Conservation (phyloP, 768 basidiomycete genomes). For the Gyrodon lividus region DNA sequence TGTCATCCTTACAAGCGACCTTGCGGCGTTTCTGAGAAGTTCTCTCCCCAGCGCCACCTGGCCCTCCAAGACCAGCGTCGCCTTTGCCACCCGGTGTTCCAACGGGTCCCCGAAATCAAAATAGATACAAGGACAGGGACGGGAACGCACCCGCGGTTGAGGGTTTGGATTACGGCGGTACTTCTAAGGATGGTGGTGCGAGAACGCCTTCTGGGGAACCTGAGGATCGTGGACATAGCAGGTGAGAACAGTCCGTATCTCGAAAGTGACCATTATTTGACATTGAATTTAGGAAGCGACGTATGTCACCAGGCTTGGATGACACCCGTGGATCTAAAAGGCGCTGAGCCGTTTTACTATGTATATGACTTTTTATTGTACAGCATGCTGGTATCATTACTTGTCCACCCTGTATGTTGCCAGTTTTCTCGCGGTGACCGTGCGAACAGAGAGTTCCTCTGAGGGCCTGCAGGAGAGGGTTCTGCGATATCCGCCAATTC, state of each 20-base stretch:
- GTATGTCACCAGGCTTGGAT: slow-evolving; percentile 70
- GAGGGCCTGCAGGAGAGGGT: no score
- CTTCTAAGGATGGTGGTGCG: slow-evolving; percentile 40
- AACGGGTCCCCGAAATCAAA: slow-evolving; percentile 84
- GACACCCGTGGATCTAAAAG: slow-evolving; percentile 69
- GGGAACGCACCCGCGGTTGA: slow-evolving; percentile 83
- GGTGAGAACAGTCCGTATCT: slow-evolving; percentile 39
- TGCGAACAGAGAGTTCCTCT: neutral
- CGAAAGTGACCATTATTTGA: slow-evolving; percentile 1
- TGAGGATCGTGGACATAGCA: slow-evolving; percentile 62
- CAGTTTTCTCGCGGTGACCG: neutral
- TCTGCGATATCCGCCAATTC: no score
- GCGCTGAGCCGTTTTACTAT: slow-evolving; percentile 46
- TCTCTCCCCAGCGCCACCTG: slow-evolving; percentile 37
- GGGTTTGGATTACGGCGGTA: slow-evolving; percentile 84
- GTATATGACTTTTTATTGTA: slow-evolving; percentile 31
- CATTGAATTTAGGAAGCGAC: slow-evolving; percentile 54
- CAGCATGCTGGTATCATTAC: slow-evolving; percentile 17
- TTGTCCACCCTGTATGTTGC: neutral
- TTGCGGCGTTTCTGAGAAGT: slow-evolving; percentile 2
- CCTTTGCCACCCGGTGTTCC: slow-evolving; percentile 86
- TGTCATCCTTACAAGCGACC: slow-evolving; percentile 17
- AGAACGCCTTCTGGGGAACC: slow-evolving; percentile 65
- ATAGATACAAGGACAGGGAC: slow-evolving; percentile 88
- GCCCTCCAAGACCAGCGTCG: slow-evolving; percentile 74